Evolutionary conservation across 768 basidiomycete genomes (phyloP), one percentile per base, ranked within the genome.

Genomic region (Sarcodon aspratus): DNA sequence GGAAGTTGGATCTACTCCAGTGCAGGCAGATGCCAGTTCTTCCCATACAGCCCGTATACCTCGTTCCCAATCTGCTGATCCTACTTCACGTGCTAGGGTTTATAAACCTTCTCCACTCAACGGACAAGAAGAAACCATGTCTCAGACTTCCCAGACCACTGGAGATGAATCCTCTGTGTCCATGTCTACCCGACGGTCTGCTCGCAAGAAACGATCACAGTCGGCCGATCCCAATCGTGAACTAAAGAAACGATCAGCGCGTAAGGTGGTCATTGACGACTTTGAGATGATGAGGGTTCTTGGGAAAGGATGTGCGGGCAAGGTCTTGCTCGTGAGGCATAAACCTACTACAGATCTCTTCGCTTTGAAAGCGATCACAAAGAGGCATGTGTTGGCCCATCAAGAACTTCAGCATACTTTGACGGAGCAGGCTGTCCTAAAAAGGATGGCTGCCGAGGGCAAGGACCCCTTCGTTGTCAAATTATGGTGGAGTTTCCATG

Each of bases 251-350:
- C 82, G 68, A 37, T 51, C 59, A 11, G 66, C 77, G 49, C 75
- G 79, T 47, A 90, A 91, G 65, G 85, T 91, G 33, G 69, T 72
- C 40, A 76, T 98, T 50, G 78, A 90, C 55, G 93, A 97, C 68
- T 99, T 99, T 62, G 92, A 98, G 69, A 89, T 98, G 80, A 82
- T 97, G 75, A 79, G 91, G 12, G 95, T 98, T 33, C 70, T 99
- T 10, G 96, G 96, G 13, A 96, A 93, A 67, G 96, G 96, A 1
- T 97, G 94, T 60, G 95, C 96, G 4, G 96, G 95, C 44, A 96
- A 97, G 64, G 95, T 97, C 13, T 67, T 98, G 36, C 78, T 98
- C 48, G 95, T 97, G 44, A 78, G 80, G 57, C 82, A 95, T 58
- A 86, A 85, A 67, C 66, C 68, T 17, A 79, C 81, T 27, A 55